Base-by-base conservation (phyloP, 2,329 filamentous ascomycete species). In the Aschersonia sp. region DNA sequence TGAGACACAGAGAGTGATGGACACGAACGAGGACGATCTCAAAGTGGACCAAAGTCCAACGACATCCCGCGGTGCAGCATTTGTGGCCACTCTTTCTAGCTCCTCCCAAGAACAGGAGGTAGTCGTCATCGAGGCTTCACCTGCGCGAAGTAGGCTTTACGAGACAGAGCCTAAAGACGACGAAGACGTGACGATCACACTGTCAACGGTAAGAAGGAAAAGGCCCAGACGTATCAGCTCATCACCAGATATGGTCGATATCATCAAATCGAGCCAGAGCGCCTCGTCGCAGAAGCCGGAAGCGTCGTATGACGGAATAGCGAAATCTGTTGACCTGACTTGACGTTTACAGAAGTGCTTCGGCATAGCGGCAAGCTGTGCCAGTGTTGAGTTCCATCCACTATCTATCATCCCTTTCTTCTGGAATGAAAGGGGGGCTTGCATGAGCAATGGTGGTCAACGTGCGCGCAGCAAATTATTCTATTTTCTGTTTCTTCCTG, bases 221-320 rank as follows among this genome's bases (percentile, higher is more conserved):
- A 44, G 11, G 29, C 32, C 43, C 39, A 31, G 35, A 41, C 43
- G 41, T 37, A n/a, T 46, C 4, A 44, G 41, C 11, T 43, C 45
- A 8, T 42, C 48, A n/a, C 33, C 47, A n/a, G 14, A 11, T 46
- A 30, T 52, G 39, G 8, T 56, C 48, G 32, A 46, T 9, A 22
- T n/a, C 4, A n/a, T 47, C 31, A 40, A 29, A 11, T 48, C 50
- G 37, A 51, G 50, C 30, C 41, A 44, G 42, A 50, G 45, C 30
- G 6, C 30, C 12, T 46, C 43, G 35, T 41, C 48, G 9, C 31
- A 8, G 35, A 46, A 32, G n/a, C 10, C 14, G 30, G 30, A 22
- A 39, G 47, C 51, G 9, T 12, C 42, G 39, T 64, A 64, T 48
- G 59, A 61, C 44, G 62, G 62, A n/a, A 55, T 64, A 41, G 62